Evolutionary conservation across 768 basidiomycete species (phyloP), one percentile per base, ranked within the genome.

Genomic region (Neoboletus magnificus): DNA sequence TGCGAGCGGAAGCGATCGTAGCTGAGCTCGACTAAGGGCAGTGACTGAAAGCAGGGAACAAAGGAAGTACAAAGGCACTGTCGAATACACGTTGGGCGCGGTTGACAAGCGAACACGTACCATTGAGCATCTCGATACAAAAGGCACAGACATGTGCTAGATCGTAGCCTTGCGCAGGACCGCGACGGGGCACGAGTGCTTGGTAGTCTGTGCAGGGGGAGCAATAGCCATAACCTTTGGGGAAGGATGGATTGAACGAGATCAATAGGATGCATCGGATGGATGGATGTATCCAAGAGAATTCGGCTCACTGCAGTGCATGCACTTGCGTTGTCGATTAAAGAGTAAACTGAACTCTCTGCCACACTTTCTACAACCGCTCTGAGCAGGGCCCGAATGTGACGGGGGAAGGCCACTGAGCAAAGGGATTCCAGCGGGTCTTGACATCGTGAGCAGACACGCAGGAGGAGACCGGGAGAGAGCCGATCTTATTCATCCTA

Each of bases 321-420:
- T 82, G 68, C 89, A 91, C 58, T 73, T 80, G 60, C 82, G 80
- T 45, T 82, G 77, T 50, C 89, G 75, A 53, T 82, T 74, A 63
- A 91, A 84, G 48, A 90, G 56, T 20, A 86, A 66, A 62, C 79
- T 84, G 66, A 90, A 90, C 65, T 90, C 88, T 67, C 78, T 89
- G 66, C 77, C 81, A 66, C 89, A 91, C 67, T 83, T 89, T 66
- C 86, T 79, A 58, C 88, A 90, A 5, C 75, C 68, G 9, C 56
- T 54, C 55, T 50, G 71, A n/a, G 55, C 56, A 54, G 57, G 71
- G 59, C 27, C 70, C 0, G 46, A 56, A 49, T 71, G 71, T 5
- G 70, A 54, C 0, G 81, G 81, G 2, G 84, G 82, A 9, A 80
- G 85, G 2, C 87, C 87, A 59, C 87, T 90, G 40, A 91, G 78